Conservation (phyloP, 2,329 filamentous ascomycete genomes). For the Pseudogymnoascus sp. region DNA sequence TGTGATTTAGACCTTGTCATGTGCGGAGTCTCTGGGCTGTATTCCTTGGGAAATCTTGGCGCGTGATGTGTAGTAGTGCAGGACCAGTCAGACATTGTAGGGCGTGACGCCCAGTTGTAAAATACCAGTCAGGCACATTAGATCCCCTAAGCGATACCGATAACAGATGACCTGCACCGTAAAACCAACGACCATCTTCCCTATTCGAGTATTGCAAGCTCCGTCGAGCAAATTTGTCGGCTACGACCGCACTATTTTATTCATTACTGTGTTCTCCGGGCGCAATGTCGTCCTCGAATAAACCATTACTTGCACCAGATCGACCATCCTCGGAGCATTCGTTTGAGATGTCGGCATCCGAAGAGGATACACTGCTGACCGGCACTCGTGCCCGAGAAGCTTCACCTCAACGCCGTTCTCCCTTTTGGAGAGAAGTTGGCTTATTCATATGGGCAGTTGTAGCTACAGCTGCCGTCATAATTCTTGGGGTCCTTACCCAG, state of each 20-base stretch:
- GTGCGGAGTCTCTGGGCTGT: background rate
- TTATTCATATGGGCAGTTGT: slow-evolving; percentile 77
- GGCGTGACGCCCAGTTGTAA: background rate
- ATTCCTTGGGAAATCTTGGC: background rate
- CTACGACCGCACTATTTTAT: background rate
- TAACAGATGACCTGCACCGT: background rate
- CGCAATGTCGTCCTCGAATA: background rate
- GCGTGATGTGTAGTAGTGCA: background rate
- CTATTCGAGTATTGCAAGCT: background rate
- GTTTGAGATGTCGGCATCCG: slow-evolving; percentile 44
- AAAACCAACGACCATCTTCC: background rate
- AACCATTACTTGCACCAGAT: slow-evolving; percentile 28
- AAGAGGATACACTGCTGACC: slow-evolving; percentile 33
- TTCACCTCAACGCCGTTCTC: slow-evolving; percentile 34
- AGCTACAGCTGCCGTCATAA: slow-evolving; percentile 69
- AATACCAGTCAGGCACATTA: background rate
- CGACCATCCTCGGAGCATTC: slow-evolving; percentile 50
- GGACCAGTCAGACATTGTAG: background rate
- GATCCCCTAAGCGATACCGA: background rate
- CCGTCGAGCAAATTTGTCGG: background rate
- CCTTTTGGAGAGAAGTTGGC: slow-evolving; percentile 64
- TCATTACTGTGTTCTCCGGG: background rate
- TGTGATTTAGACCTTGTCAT: background rate
- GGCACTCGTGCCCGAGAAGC: slow-evolving; percentile 21
- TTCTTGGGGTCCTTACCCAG: slow-evolving; percentile 77